These are phyloP conservation scores for Achaetomium macrosporum DNA, from an alignment of 2,329 filamentous ascomycete genomes.

Conservation along the genomic window DNA sequence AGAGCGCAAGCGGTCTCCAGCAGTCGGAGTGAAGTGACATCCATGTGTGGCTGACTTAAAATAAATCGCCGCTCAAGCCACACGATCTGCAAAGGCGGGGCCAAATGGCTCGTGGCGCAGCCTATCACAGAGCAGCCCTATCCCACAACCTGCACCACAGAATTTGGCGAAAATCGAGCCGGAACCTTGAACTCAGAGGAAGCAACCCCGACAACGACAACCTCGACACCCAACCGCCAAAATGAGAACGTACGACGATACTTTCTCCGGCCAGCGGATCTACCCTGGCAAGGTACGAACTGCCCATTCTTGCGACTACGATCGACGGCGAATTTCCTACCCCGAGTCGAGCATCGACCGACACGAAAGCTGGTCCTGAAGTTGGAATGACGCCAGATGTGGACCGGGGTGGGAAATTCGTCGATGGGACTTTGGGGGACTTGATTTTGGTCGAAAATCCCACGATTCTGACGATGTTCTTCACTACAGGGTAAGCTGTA, in stretches of 20 bases:
- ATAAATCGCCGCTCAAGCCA: background rate
- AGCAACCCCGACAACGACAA: slow-evolving; percentile 28
- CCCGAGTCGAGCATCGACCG: slow-evolving; percentile 7
- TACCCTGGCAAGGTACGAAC: slow-evolving; percentile 61
- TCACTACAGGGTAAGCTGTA: slow-evolving; percentile 91
- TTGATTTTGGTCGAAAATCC: background rate
- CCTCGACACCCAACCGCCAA: slow-evolving; percentile 41
- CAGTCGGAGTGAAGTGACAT: background rate
- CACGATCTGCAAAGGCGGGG: slow-evolving; percentile 10
- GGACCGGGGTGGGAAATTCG: slow-evolving; percentile 14
- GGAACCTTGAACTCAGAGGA: slow-evolving; percentile 24
- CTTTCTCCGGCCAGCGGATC: slow-evolving; percentile 61
- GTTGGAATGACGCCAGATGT: slow-evolving; percentile 11
- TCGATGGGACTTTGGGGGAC: slow-evolving; percentile 1
- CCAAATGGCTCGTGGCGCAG: slow-evolving; percentile 12
- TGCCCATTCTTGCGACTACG: slow-evolving; percentile 13
- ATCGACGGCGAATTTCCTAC: slow-evolving; percentile 24
- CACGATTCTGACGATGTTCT: slow-evolving; percentile 26
- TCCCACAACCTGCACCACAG: slow-evolving; percentile 27
- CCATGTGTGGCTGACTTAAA: background rate
- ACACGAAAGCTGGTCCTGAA: slow-evolving; percentile 4
- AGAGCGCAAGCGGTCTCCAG: too few relatives aligned
- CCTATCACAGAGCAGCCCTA: slow-evolving; percentile 28
- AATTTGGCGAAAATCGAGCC: slow-evolving; percentile 27
- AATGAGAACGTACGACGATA: slow-evolving; percentile 64